Conservation (phyloP, 495 filamentous ascomycete species). For the Corynascus novoguineensis region DNA sequence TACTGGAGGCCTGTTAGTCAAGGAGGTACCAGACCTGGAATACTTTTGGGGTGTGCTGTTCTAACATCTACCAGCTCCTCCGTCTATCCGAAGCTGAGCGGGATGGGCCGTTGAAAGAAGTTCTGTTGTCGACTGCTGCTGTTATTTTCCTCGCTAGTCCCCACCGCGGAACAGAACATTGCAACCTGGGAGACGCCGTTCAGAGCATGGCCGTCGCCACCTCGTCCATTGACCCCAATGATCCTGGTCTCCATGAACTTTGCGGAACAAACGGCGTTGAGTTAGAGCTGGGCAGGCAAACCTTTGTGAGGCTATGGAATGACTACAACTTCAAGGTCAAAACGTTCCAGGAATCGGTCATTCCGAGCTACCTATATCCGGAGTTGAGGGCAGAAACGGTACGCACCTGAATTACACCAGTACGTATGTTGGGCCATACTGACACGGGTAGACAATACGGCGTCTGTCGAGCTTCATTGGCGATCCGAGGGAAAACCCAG, state of each 20-base stretch:
- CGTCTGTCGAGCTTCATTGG: slow-evolving; percentile 32
- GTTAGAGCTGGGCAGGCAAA: slow-evolving; percentile 22
- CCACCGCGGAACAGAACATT: slow-evolving; percentile 30
- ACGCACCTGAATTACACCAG: background rate
- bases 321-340: slow-evolving; percentile 36
- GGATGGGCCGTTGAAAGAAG: slow-evolving; percentile 26
- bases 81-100: slow-evolving; percentile 28
- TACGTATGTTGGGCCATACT: background rate
- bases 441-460: slow-evolving; percentile 19
- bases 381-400: slow-evolving; percentile 24
- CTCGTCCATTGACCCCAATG: slow-evolving; percentile 21
- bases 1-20: slow-evolving; percentile 35
- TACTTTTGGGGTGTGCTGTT: background rate
- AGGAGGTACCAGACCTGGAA: slow-evolving; percentile 25
- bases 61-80: slow-evolving; percentile 25
- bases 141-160: slow-evolving; percentile 34
- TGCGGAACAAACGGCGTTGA: slow-evolving; percentile 26
- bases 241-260: slow-evolving; percentile 27
- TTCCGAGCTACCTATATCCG: slow-evolving; percentile 16
- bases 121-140: slow-evolving; percentile 28
- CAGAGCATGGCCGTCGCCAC: slow-evolving; percentile 32
- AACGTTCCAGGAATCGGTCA: slow-evolving; percentile 34
- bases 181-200: slow-evolving; percentile 26
- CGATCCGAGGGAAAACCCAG: slow-evolving; percentile 29
- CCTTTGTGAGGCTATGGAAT: slow-evolving; percentile 32